Percentiles rank a stretch among this genome's conserved stretches.
These are phyloP conservation scores for Aechmea fasciata DNA, from an alignment of 176 grass and related monocot genomes.

Conservation along the genomic window DNA sequence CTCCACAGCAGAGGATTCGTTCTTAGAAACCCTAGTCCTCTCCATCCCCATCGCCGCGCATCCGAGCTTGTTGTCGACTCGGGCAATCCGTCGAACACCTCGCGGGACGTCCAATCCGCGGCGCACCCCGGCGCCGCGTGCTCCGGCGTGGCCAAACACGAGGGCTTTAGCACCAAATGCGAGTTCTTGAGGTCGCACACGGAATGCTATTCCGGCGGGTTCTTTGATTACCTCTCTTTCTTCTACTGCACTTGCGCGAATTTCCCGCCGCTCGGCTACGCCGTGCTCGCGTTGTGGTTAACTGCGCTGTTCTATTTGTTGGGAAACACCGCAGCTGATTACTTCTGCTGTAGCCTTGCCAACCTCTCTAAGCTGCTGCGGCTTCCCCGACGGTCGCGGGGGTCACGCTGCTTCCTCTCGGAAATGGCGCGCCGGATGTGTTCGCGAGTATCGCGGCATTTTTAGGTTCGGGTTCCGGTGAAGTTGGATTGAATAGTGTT, in stretches of 20 bases:
- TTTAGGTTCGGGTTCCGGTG: constrained; percentile 11
- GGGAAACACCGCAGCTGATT: constrained; percentile 20
- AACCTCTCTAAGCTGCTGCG: constrained; percentile 11
- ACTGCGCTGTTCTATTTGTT: constrained; percentile 10
- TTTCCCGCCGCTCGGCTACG: constrained; percentile 6
- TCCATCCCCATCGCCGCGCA: background rate
- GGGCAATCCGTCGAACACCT: background rate
- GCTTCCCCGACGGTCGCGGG: constrained; percentile 16
- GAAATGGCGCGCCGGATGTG: constrained; percentile 21
- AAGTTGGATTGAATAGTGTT: constrained; percentile 19
- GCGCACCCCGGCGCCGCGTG: background rate
- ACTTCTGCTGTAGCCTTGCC: constrained; percentile 16
- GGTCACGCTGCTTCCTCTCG: constrained; percentile 19
- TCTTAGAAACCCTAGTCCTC: background rate
- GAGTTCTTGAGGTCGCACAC: constrained; percentile 2
- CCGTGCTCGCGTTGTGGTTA: constrained; percentile 15
- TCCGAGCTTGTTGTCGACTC: background rate
- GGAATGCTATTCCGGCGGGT: constrained; percentile 1
- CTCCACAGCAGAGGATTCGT: background rate
- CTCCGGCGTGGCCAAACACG: background rate
- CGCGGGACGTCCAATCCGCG: background rate
- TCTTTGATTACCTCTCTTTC: constrained; percentile 15
- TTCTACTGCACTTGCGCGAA: constrained; percentile 16
- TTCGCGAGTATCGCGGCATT: constrained; percentile 22
- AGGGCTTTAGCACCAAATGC: constrained; percentile 5